Conservation (phyloP, 257 asterid species). For the Fraxinus pennsylvanica region DNA sequence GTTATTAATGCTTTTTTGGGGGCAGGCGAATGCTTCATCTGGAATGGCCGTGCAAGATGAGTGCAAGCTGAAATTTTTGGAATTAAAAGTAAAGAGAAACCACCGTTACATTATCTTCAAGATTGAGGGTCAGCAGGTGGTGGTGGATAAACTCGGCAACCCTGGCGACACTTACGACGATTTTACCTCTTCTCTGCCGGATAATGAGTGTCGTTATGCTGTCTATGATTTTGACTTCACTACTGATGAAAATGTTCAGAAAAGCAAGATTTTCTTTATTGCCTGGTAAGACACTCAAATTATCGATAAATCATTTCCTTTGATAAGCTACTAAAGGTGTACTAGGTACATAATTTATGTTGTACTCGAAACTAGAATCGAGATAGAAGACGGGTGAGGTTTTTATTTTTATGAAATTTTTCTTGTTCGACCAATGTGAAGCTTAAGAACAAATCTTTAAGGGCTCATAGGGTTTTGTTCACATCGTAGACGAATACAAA, state of each 20-base stretch:
- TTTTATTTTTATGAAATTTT: too few relatives aligned
- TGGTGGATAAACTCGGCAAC: constrained; percentile 32
- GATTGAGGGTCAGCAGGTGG: constrained; percentile 33
- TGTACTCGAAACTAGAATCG: too few relatives aligned
- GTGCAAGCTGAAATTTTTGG: constrained; percentile 34
- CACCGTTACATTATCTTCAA: constrained; percentile 26
- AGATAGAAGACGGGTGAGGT: too few relatives aligned
- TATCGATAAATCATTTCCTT: background rate
- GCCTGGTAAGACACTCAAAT: constrained; percentile 24
- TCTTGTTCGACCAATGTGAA: too few relatives aligned
- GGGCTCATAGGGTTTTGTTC: background rate
- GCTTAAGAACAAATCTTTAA: background rate
- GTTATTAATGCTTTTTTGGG: background rate
- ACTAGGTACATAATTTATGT: too few relatives aligned
- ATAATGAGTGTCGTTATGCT: constrained; percentile 36
- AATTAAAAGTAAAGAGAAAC: constrained; percentile 34
- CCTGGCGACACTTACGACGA: constrained; percentile 30
- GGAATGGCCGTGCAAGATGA: constrained; percentile 38
- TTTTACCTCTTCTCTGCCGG: constrained; percentile 30
- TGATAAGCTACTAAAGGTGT: background rate
- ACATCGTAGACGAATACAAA: too few relatives aligned
- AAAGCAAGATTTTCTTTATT: constrained; percentile 39
- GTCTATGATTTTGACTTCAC: constrained; percentile 36
- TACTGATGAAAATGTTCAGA: constrained; percentile 35
- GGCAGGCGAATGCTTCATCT: constrained; percentile 32